Evolutionary conservation across 2,329 filamentous ascomycete species (phyloP).

Genomic region (Clarireedia hainanense): DNA sequence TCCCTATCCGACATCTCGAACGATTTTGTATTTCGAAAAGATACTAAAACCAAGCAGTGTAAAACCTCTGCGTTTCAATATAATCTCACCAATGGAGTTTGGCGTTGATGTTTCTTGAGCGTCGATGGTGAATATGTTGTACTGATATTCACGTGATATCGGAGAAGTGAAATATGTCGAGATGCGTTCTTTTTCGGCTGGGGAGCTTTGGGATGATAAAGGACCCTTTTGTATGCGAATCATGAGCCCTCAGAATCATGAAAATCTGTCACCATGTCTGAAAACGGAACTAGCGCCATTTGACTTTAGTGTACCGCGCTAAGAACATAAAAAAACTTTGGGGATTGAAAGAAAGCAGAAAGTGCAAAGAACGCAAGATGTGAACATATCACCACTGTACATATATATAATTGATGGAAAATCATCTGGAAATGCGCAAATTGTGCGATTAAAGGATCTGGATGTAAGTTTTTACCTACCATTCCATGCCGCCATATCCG

Average conservation of each 20-base stretch:
- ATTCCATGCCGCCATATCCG: too few relatives aligned
- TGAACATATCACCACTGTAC: too few relatives aligned
- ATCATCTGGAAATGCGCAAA: too few relatives aligned
- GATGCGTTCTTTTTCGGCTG: not conserved
- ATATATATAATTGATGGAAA: too few relatives aligned
- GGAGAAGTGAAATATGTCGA: not conserved
- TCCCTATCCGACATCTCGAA: slow-evolving; percentile 56
- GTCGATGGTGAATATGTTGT: too few relatives aligned
- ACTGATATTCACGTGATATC: not conserved
- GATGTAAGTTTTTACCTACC: too few relatives aligned
- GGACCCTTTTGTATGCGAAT: not conserved
- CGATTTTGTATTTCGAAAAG: not conserved
- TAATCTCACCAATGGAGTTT: not conserved
- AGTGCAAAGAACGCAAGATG: not conserved
- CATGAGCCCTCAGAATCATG: not conserved
- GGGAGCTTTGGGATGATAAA: not conserved
- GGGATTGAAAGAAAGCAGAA: not conserved
- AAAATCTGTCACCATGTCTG: not conserved
- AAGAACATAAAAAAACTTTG: not conserved
- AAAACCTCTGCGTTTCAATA: not conserved
- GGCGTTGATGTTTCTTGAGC: not conserved
- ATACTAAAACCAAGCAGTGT: not conserved
- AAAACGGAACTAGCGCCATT: not conserved
- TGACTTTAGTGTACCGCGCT: not conserved
- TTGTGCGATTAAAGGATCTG: too few relatives aligned